Evolutionary conservation across 2,329 filamentous ascomycete genomes (phyloP).

Genomic region (Fusarium sp.): DNA sequence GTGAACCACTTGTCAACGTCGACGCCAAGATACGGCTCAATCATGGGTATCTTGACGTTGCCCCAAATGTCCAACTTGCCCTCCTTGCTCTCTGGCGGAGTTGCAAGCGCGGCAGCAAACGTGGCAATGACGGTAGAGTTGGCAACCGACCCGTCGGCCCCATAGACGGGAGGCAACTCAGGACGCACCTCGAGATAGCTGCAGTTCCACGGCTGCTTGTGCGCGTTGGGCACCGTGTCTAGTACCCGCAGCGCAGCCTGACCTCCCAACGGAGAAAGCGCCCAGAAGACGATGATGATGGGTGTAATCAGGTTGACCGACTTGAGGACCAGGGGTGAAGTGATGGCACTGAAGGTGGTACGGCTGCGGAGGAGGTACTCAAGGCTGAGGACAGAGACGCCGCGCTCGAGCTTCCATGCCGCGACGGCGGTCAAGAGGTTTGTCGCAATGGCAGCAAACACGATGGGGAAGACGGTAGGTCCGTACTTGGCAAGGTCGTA

Average conservation of each 20-base stretch:
- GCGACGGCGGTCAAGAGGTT: slow-evolving; percentile 9
- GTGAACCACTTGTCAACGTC: not conserved
- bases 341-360: slow-evolving; percentile 12
- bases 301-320: not conserved
- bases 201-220: not conserved
- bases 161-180: not conserved
- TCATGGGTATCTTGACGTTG: slow-evolving; percentile 8
- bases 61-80: slow-evolving; percentile 1
- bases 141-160: not conserved
- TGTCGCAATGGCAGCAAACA: slow-evolving; percentile 7
- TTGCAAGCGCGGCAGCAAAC: slow-evolving; percentile 3
- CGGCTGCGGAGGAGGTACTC: slow-evolving; percentile 15
- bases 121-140: slow-evolving; percentile 1
- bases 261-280: slow-evolving; percentile 10
- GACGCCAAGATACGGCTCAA: not conserved
- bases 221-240: not conserved
- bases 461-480: slow-evolving; percentile 9
- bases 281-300: not conserved
- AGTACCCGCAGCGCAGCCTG: slow-evolving; percentile 13
- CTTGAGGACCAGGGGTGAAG: slow-evolving; percentile 2
- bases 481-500: not conserved
- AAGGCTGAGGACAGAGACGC: slow-evolving; percentile 1
- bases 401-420: slow-evolving; percentile 10
- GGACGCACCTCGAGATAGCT: slow-evolving; percentile 1
- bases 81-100: slow-evolving; percentile 4